Evolutionary conservation across 805 yeast species (phyloP).

Genomic region (Brettanomyces naardenensis): DNA sequence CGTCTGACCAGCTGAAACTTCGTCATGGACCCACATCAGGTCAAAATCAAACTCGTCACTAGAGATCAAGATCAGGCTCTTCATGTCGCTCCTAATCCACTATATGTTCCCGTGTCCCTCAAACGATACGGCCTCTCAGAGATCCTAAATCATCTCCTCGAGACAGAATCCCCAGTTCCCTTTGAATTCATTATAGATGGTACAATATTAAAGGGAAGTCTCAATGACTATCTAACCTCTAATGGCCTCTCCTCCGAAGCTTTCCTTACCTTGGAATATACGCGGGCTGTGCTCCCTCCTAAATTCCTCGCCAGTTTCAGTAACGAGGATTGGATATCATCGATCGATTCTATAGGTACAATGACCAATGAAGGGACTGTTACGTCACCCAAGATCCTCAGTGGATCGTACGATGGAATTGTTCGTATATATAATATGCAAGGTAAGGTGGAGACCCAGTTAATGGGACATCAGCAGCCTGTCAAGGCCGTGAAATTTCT

Average conservation of each 20-base stretch:
- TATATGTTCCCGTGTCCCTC: slow-evolving; percentile 78
- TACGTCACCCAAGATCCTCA: slow-evolving; percentile 53
- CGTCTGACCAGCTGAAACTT: too few species aligned
- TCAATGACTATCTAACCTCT: slow-evolving; percentile 68
- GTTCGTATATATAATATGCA: slow-evolving; percentile 82
- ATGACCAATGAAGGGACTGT: slow-evolving; percentile 20
- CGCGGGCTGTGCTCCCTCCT: slow-evolving; percentile 92
- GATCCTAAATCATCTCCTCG: slow-evolving; percentile 83
- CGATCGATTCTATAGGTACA: slow-evolving; percentile 43
- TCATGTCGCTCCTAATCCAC: slow-evolving; percentile 71
- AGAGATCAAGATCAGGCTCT: slow-evolving; percentile 71
- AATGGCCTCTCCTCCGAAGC: slow-evolving; percentile 81
- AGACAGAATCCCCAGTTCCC: slow-evolving; percentile 61
- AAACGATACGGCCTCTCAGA: slow-evolving; percentile 92
- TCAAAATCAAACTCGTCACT: slow-evolving; percentile 77
- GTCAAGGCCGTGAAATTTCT: slow-evolving; percentile 79
- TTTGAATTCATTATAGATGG: slow-evolving; percentile 92
- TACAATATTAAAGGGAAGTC: slow-evolving; percentile 64
- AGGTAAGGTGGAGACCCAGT: slow-evolving; percentile 73
- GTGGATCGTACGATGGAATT: slow-evolving; percentile 88
- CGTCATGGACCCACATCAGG: too few species aligned
- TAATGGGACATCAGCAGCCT: slow-evolving; percentile 84
- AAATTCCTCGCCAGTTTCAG: slow-evolving; percentile 78
- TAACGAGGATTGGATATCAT: slow-evolving; percentile 94
- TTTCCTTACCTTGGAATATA: slow-evolving; percentile 74